These are phyloP conservation scores for Syncephalastrum racemosum DNA, from an alignment of 371 early-diverging fungal species.

Conservation along the genomic window DNA sequence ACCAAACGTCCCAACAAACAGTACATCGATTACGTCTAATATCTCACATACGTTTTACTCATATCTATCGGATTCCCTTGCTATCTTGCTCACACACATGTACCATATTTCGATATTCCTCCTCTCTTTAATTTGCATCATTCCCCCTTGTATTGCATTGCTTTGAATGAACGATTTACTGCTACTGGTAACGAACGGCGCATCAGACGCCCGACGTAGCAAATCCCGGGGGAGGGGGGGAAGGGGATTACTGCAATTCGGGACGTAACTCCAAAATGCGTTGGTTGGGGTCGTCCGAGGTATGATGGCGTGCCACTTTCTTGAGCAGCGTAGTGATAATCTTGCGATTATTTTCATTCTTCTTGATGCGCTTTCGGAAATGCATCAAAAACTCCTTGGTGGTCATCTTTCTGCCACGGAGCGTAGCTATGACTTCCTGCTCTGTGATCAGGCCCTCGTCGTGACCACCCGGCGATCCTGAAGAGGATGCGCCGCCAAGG, in stretches of 20 bases:
- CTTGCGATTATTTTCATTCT: conserved; percentile 60
- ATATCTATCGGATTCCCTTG: too few species aligned
- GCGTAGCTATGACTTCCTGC: conserved; percentile 60
- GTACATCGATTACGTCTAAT: too few species aligned
- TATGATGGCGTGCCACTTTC: conserved; percentile 59
- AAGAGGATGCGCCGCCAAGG: conserved; percentile 8
- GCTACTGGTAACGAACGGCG: not conserved
- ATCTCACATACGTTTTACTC: too few species aligned
- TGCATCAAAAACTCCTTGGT: conserved; percentile 68
- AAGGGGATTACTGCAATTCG: conserved; percentile 20
- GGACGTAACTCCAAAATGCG: conserved; percentile 51
- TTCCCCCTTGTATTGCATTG: not conserved
- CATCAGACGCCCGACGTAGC: not conserved
- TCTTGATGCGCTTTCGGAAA: conserved; percentile 69
- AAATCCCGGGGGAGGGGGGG: too few species aligned
- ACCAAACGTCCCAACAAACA: too few species aligned
- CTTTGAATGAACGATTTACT: not conserved
- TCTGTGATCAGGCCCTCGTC: conserved; percentile 62
- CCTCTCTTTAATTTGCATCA: not conserved
- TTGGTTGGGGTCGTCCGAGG: conserved; percentile 42
- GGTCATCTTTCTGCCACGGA: conserved; percentile 59
- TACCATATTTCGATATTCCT: not conserved
- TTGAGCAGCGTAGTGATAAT: conserved; percentile 60
- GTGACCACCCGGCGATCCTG: conserved; percentile 6
- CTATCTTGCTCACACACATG: not conserved